Conservation (phyloP, 1,139 yeast genomes). For the Lodderomyces orthopsilosis region DNA sequence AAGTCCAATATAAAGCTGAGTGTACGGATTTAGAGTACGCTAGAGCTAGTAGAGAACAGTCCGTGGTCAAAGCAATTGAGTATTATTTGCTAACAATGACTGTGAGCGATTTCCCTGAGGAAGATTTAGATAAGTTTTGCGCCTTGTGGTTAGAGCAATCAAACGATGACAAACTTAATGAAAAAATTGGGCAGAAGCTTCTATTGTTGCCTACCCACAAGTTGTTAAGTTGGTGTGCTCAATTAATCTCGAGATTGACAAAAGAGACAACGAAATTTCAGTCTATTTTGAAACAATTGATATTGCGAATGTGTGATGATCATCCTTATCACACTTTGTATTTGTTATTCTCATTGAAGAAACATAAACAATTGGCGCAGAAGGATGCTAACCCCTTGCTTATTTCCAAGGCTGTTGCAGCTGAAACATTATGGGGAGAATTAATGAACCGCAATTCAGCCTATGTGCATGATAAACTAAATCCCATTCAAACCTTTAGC, state of each 20-base stretch:
- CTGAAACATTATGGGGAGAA: constrained; percentile 43
- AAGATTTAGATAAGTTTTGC: constrained; percentile 72
- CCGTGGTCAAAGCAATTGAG: constrained; percentile 55
- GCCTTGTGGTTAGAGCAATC: constrained; percentile 81
- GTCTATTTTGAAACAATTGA: constrained; percentile 44
- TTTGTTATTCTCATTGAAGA: constrained; percentile 56
- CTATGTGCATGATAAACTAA: constrained; percentile 18
- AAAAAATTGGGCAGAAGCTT: constrained; percentile 29
- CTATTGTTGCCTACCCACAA: constrained; percentile 52
- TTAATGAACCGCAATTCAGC: constrained; percentile 10
- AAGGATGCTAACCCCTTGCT: constrained; percentile 33
- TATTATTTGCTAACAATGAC: constrained; percentile 58
- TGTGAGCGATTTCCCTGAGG: constrained; percentile 48
- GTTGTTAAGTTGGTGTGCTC: constrained; percentile 80
- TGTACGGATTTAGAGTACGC: constrained; percentile 42
- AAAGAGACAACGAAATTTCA: constrained; percentile 55
- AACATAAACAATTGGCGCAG: constrained; percentile 37
- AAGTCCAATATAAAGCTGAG: constrained; percentile 50
- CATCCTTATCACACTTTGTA: constrained; percentile 83
- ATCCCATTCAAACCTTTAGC: constrained; percentile 49
- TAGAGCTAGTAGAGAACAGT: constrained; percentile 34
- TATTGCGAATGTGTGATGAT: constrained; percentile 49
- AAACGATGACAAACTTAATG: constrained; percentile 38
- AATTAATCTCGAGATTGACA: constrained; percentile 70
- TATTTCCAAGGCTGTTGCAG: constrained; percentile 50